Conservation (phyloP, 2,329 filamentous ascomycete genomes). For the Zasmidium cellare region DNA sequence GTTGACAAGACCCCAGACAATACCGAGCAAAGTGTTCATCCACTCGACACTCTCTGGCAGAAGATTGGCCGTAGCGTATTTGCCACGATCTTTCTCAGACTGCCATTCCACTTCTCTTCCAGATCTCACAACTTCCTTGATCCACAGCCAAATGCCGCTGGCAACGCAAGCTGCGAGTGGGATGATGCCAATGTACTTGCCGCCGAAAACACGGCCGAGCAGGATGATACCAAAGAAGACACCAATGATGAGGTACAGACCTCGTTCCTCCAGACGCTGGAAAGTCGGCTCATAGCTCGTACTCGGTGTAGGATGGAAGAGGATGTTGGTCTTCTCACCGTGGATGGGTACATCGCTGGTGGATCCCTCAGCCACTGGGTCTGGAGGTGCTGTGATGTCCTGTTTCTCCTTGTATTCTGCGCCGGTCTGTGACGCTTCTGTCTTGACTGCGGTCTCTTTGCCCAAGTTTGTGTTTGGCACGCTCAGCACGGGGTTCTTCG, state of each 20-base stretch:
- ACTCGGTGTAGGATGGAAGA: slow-evolving; percentile 91
- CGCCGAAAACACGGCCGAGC: slow-evolving; percentile 77
- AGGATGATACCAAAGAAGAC: slow-evolving; percentile 75
- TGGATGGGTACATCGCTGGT: slow-evolving; percentile 95
- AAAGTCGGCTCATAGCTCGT: slow-evolving; percentile 91
- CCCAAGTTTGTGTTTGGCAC: slow-evolving; percentile 88
- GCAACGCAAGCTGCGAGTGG: slow-evolving; percentile 70
- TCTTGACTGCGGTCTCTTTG: slow-evolving; percentile 71
- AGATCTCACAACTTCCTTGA: slow-evolving; percentile 80
- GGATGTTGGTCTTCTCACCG: slow-evolving; percentile 92
- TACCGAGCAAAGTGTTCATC: slow-evolving; percentile 85
- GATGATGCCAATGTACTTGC: slow-evolving; percentile 72
- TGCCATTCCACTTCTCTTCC: slow-evolving; percentile 85
- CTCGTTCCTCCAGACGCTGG: slow-evolving; percentile 69
- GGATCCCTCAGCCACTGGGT: slow-evolving; percentile 75
- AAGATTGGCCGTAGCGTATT: slow-evolving; percentile 81
- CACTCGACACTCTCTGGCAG: slow-evolving; percentile 89
- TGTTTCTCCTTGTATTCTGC: slow-evolving; percentile 82
- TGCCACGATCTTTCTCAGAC: slow-evolving; percentile 79
- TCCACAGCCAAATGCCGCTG: slow-evolving; percentile 83
- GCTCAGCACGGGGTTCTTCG: slow-evolving; percentile 73
- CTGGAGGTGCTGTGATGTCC: slow-evolving; percentile 87
- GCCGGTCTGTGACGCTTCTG: slow-evolving; percentile 68
- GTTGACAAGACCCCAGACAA: slow-evolving; percentile 89
- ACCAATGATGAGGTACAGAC: slow-evolving; percentile 66